Base-by-base conservation (phyloP, 2,329 filamentous ascomycete genomes). In the Alternaria burnsii region DNA sequence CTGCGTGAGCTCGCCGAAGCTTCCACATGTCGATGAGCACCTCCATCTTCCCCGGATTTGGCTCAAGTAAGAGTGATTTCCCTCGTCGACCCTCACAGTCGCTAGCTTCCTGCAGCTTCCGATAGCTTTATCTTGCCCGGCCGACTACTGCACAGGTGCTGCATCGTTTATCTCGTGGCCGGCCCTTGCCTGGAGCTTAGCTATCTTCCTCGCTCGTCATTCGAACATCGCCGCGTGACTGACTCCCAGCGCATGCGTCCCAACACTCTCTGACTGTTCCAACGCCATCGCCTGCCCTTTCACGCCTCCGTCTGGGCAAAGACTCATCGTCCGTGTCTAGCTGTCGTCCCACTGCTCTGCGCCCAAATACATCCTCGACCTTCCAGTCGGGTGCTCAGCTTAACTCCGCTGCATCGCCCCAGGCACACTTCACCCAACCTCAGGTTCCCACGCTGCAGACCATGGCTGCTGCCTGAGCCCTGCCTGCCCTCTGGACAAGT, bases 401-500 rank as follows among this genome's bases (percentile, higher is more conserved):
- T 76, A 74, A 76, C 57, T 63, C 59, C 55, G 52, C 65, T 55
- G 14, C 60, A 63, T 65, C 59, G 63, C 58, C 58, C 54, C 52
- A 63, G 60, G 62, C 62, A 60, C 44, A 28, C 58, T 41, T 20
- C 58, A 10, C 43, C 44, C 58, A 68, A 57, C 60, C 57, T 50
- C 61, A 41, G 59, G 66, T 65, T 63, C 62, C 32, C 61, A 62
- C 65, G 58, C 55, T 58, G 42, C 66, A 66, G 59, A 69, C 58
- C 67, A 76, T 76, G 70, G 69, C 75, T 77, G 76, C 59, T 78
- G 76, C 76, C 76, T 78, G 73, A 76, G 74, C 70, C 63, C 58
- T 36, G 48, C 52, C 51, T 47, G 47, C 43, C 57, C 32, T 58
- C 46, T 56, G 53, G 47, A 44, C 32, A 56, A 47, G 38, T 58